Percentiles rank a stretch among this genome's conserved stretches.
Conservation (phyloP, 805 yeast species). For the Middelhovenomyces tepae region DNA sequence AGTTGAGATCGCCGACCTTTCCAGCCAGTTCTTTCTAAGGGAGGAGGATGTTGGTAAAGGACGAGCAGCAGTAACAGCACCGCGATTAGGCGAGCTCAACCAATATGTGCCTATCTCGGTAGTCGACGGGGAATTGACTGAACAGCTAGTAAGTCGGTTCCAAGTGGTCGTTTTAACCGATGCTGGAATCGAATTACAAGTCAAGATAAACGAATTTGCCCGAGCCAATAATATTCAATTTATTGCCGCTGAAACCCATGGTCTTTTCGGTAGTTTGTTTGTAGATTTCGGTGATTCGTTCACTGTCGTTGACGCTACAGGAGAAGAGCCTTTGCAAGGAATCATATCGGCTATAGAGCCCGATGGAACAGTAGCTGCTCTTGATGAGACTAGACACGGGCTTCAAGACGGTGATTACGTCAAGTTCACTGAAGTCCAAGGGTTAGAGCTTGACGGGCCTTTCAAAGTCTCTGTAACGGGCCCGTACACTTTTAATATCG, state of each 20-base stretch:
- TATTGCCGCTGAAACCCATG: conserved; percentile 74
- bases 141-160: conserved; percentile 45
- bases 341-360: conserved; percentile 81
- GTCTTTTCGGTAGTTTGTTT: conserved; percentile 80
- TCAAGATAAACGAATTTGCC: conserved; percentile 64
- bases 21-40: conserved; percentile 78
- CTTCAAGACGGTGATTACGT: conserved; percentile 88
- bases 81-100: conserved; percentile 72
- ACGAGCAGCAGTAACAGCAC: conserved; percentile 64
- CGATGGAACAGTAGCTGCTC: conserved; percentile 86
- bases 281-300: conserved; percentile 84
- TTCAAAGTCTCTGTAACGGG: conserved; percentile 79
- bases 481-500: conserved; percentile 85
- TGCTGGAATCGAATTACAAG: conserved; percentile 59
- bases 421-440: conserved; percentile 77
- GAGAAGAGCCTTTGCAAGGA: conserved; percentile 87
- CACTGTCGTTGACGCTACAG: conserved; percentile 74
- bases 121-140: conserved; percentile 44
- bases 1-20: conserved; percentile 60
- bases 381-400: conserved; percentile 89
- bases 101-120: conserved; percentile 81
- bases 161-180: conserved; percentile 84
- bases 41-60: conserved; percentile 66
- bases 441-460: conserved; percentile 69
- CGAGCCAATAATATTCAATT: conserved; percentile 68